These are phyloP conservation scores for Stagonosporopsis rhizophila DNA, from an alignment of 2,329 filamentous ascomycete species.

Conservation along the genomic window DNA sequence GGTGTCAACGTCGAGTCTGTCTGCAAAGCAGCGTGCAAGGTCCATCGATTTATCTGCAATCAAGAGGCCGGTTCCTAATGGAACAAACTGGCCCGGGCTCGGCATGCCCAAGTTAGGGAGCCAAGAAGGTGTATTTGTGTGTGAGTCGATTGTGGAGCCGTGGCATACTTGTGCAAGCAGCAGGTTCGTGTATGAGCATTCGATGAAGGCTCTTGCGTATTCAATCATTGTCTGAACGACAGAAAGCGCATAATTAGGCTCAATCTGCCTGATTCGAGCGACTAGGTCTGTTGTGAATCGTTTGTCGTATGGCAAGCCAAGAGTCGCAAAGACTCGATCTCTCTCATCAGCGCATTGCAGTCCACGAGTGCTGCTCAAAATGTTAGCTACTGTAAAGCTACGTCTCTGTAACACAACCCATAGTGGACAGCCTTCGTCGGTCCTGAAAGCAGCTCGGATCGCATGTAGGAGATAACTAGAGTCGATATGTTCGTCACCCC, in stretches of 20 bases:
- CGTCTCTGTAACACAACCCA: neutral
- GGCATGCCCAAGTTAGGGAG: neutral
- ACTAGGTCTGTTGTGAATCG: neutral
- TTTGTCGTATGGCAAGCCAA: neutral
- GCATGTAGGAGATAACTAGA: neutral
- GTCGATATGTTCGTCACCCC: no score
- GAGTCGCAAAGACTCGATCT: neutral
- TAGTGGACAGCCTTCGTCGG: neutral
- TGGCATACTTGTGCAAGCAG: neutral
- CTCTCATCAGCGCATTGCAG: neutral
- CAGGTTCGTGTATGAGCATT: neutral
- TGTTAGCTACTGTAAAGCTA: neutral
- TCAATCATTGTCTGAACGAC: neutral
- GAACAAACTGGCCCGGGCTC: neutral
- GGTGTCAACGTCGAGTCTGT: neutral
- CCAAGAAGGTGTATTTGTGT: neutral
- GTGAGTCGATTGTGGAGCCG: neutral
- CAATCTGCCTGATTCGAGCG: neutral
- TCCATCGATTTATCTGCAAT: no score
- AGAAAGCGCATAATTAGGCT: neutral
- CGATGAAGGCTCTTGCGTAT: neutral
- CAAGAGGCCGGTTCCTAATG: no score
- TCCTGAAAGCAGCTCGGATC: neutral
- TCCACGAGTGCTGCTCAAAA: neutral
- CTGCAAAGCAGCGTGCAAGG: neutral